Evolutionary conservation across 2,329 filamentous ascomycete species (phyloP).

Genomic region (Tolypocladium cylindrosporum): DNA sequence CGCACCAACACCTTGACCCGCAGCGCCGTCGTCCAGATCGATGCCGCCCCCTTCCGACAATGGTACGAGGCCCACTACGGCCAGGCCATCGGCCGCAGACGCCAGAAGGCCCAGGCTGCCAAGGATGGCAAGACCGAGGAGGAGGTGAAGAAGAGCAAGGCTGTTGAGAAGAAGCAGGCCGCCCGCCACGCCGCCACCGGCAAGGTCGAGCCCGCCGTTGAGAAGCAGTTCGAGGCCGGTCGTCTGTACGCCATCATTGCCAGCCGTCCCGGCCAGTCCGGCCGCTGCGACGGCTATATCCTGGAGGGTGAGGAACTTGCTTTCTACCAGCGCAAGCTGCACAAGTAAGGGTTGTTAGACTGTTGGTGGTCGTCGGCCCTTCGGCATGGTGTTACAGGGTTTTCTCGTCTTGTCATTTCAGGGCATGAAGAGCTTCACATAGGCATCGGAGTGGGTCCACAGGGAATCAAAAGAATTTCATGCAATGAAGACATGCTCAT

Average conservation of each 20-base stretch:
- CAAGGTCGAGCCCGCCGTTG: constrained; percentile 87
- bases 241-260: constrained; percentile 90
- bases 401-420: constrained; percentile 24
- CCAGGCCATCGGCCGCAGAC: constrained; percentile 75
- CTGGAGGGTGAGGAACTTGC: constrained; percentile 98
- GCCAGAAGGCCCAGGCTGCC: constrained; percentile 67
- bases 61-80: constrained; percentile 99
- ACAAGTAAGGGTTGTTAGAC: constrained; percentile 62
- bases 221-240: constrained; percentile 99
- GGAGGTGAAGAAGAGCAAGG: constrained; percentile 87
- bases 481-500: constrained; percentile 15
- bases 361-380: constrained; percentile 13
- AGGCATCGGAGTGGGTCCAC: constrained; percentile 27
- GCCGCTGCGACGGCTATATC: constrained; percentile 93
- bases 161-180: constrained; percentile 93
- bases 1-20: constrained; percentile 99
- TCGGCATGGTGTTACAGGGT: constrained; percentile 27
- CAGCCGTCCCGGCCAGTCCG: constrained; percentile 92
- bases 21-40: constrained; percentile 96
- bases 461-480: constrained; percentile 25
- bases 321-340: constrained; percentile 99
- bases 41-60: constrained; percentile 97
- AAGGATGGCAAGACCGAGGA: constrained; percentile 53
- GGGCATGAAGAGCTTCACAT: constrained; percentile 25
- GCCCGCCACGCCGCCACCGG: constrained; percentile 70